Evolutionary conservation across 2,329 filamentous ascomycete genomes (phyloP), one percentile per base, ranked within the genome.

Genomic region (Lecanoromycetidae sp.): DNA sequence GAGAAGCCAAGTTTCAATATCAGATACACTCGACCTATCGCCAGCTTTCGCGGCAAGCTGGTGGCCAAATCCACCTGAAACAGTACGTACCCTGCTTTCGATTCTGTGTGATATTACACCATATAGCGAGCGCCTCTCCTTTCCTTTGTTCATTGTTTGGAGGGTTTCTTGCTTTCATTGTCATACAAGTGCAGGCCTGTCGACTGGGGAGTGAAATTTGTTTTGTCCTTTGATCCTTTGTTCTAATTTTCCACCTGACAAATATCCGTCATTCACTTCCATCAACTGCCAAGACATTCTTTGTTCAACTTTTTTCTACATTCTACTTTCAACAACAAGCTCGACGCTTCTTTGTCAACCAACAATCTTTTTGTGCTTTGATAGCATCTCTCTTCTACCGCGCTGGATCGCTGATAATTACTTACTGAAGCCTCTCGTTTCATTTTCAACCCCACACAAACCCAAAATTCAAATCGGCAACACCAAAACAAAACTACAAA

Each of bases 341-440:
- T 20, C 27, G 15, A 29, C 25, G 19, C 23, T 50, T 37, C 29
- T 33, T 50, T 36, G 27, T 30, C 20, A 13, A 17, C 3, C 33
- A 22, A 36, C 38, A 36, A 36, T 42, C 25, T 47, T 41, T 41
- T 47, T 42, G 23, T 42, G 6, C 7, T 27, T 20, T 19, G 7
- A 9, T 19, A 29, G 10, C 39, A 44, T 27, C 32, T 17, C 41
- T 33, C 17, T 33, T 15, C 22, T 40, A 15, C 40, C 42, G 51
- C 42, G 51, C 51, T 30, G 51, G 51, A 29, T 45, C 51, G 50
- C 51, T 53, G 40, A 53, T 49, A 45, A 41, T 23, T 45, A 23
- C 37, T 49, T 8, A 38, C 33, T 40, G 30, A 49, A 50, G 44
- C 39, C 44, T n/a, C 22, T 35, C 22, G 5, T 19, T 41, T 46